phyloP scores from a whole-genome alignment of 1,139 yeast species.

The Pneumocystis jirovecii region DNA sequence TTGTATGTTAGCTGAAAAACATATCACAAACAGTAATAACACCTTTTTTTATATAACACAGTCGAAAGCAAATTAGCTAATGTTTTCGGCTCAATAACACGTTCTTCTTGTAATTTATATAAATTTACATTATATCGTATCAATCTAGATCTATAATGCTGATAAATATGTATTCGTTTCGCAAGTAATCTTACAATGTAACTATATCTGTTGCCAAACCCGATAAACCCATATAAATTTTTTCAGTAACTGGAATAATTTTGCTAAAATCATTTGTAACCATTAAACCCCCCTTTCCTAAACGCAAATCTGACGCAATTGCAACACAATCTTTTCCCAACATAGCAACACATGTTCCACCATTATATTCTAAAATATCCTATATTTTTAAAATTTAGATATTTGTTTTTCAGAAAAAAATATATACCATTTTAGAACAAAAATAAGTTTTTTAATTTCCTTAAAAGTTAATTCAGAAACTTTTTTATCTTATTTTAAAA shows the following conservation, averaged over 20 bases:
- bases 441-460: no score
- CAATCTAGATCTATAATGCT: conserved; percentile 34
- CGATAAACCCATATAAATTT: conserved; percentile 77
- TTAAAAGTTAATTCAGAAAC: no score
- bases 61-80: conserved; percentile 87
- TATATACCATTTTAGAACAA: not conserved
- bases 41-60: conserved; percentile 63
- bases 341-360: conserved; percentile 98
- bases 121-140: conserved; percentile 76
- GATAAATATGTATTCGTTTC: not conserved
- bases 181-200: conserved; percentile 35
- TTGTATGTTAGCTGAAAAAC: not conserved
- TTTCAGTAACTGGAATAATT: conserved; percentile 60
- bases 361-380: conserved; percentile 22
- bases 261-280: conserved; percentile 87
- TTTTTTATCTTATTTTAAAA: not conserved
- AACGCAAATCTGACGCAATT: conserved; percentile 85
- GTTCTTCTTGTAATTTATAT: conserved; percentile 82
- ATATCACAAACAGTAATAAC: not conserved
- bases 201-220: conserved; percentile 92
- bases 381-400: not conserved
- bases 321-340: conserved; percentile 97
- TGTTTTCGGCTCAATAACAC: conserved; percentile 81
- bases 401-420: not conserved
- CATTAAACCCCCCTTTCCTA: conserved; percentile 89